phyloP scores from a whole-genome alignment of 192 early-diverging fungal species.

The Entomortierella parvispora region DNA sequence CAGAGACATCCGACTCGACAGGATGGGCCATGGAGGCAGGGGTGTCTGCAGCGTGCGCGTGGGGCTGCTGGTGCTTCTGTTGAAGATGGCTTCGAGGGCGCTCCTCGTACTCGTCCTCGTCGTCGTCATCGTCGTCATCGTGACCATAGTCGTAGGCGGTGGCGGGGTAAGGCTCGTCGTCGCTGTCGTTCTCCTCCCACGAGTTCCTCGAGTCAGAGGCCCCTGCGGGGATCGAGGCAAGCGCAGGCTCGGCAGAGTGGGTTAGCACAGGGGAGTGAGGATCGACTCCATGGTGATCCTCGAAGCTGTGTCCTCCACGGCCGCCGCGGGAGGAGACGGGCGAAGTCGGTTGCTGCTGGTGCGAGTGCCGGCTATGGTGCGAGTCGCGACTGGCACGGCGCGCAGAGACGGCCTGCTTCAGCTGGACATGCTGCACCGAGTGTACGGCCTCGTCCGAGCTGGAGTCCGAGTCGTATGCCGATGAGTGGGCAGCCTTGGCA shows the following conservation, averaged over 20 bases:
- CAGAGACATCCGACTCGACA: neutral
- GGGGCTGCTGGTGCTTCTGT: neutral
- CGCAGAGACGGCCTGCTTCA: constrained; percentile 13
- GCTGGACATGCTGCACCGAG: neutral
- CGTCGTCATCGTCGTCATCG: constrained; percentile 2
- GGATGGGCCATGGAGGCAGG: neutral
- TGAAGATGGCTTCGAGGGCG: constrained; percentile 1
- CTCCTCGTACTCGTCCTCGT: constrained; percentile 33
- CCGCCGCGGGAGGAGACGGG: constrained; percentile 3
- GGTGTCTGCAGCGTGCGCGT: neutral
- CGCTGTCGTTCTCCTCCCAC: constrained; percentile 41
- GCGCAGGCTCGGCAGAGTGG: neutral
- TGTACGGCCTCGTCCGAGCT: no score
- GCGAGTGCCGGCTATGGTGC: constrained; percentile 2
- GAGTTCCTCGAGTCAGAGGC: constrained; percentile 11
- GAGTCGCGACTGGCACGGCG: neutral
- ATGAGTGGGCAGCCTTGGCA: no score
- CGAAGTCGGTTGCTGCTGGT: neutral
- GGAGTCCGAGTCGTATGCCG: no score
- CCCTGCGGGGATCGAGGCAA: no score
- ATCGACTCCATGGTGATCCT: neutral
- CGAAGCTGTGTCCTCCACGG: neutral
- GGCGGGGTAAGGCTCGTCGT: constrained; percentile 34
- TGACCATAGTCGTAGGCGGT: constrained; percentile 42
- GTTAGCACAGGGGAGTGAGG: neutral